A percentile compares a stretch with the other conserved stretches of the same genome.
Conservation (phyloP, 192 early-diverging fungal species). For the Fimicolochytrium jonesii region DNA sequence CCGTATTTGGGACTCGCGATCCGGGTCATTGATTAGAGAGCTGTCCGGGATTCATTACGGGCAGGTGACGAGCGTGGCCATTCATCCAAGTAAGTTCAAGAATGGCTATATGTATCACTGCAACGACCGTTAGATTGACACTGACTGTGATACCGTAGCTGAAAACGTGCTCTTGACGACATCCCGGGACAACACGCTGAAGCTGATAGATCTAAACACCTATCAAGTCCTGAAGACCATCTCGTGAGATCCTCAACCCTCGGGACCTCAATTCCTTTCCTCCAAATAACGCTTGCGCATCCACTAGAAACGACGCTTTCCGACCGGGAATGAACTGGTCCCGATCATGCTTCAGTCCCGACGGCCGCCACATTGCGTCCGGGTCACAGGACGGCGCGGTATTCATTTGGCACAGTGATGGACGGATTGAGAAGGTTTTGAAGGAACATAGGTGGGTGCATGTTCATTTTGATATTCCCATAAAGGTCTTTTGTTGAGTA, state of each 20-base stretch:
- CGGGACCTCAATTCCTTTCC: too few relatives aligned
- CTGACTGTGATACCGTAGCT: too few relatives aligned
- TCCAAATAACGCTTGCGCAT: too few relatives aligned
- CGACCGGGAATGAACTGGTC: conserved; percentile 86
- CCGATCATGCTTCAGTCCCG: conserved; percentile 82
- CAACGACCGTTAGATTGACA: too few relatives aligned
- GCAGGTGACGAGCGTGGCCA: conserved; percentile 81
- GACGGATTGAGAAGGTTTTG: conserved; percentile 57
- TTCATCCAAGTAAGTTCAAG: conserved; percentile 63
- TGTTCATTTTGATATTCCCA: neutral
- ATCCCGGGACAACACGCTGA: conserved; percentile 88
- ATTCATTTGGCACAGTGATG: conserved; percentile 71
- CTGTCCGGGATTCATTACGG: conserved; percentile 80
- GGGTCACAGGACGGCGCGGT: conserved; percentile 77
- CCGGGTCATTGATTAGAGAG: conserved; percentile 77
- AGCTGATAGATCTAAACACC: conserved; percentile 74
- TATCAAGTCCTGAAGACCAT: conserved; percentile 69
- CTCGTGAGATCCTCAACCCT: too few relatives aligned
- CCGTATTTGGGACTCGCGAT: conserved; percentile 84
- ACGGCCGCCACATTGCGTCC: conserved; percentile 76
- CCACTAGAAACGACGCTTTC: conserved; percentile 74
- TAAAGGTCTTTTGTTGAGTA: neutral
- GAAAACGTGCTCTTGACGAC: conserved; percentile 80
- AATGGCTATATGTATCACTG: too few relatives aligned
- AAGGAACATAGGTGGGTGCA: conserved; percentile 65